Conservation (phyloP, 1,139 yeast species). For the Taphrina wiesneri region DNA sequence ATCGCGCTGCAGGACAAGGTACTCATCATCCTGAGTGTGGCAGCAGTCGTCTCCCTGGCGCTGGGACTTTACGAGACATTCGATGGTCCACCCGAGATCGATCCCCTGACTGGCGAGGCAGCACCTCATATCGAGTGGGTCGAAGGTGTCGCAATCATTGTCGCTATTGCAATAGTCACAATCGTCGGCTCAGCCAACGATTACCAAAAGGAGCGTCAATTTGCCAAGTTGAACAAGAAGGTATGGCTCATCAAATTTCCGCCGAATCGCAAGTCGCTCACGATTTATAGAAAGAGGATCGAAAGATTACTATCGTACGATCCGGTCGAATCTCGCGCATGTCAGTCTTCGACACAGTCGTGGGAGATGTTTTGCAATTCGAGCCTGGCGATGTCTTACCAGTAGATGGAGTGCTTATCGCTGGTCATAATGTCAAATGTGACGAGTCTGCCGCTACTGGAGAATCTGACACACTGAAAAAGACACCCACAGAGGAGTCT, state of each 20-base stretch:
- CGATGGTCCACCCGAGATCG: slow-evolving; percentile 76
- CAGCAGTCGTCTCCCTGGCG: slow-evolving; percentile 85
- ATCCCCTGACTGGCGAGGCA: slow-evolving; percentile 63
- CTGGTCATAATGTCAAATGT: slow-evolving; percentile 73
- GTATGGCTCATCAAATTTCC: neutral
- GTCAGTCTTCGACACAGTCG: slow-evolving; percentile 73
- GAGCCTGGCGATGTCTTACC: slow-evolving; percentile 96
- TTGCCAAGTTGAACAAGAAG: slow-evolving; percentile 70
- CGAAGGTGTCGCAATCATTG: slow-evolving; percentile 95
- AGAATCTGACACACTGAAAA: slow-evolving; percentile 79
- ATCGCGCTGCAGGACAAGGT: slow-evolving; percentile 92
- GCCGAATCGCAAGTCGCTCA: neutral
- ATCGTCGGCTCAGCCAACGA: slow-evolving; percentile 92
- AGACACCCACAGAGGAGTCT: slow-evolving; percentile 59
- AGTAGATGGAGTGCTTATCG: slow-evolving; percentile 76
- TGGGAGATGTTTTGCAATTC: slow-evolving; percentile 77
- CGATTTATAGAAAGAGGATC: slow-evolving; percentile 71
- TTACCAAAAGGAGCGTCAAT: slow-evolving; percentile 93
- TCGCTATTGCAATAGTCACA: slow-evolving; percentile 87
- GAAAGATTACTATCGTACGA: slow-evolving; percentile 74
- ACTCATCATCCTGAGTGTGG: slow-evolving; percentile 74
- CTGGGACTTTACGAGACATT: slow-evolving; percentile 90
- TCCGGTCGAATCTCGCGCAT: slow-evolving; percentile 68
- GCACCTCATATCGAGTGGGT: slow-evolving; percentile 49
- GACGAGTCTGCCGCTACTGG: slow-evolving; percentile 95